phyloP scores from a whole-genome alignment of 2,329 filamentous ascomycete species.

The Diaporthe australafricana region DNA sequence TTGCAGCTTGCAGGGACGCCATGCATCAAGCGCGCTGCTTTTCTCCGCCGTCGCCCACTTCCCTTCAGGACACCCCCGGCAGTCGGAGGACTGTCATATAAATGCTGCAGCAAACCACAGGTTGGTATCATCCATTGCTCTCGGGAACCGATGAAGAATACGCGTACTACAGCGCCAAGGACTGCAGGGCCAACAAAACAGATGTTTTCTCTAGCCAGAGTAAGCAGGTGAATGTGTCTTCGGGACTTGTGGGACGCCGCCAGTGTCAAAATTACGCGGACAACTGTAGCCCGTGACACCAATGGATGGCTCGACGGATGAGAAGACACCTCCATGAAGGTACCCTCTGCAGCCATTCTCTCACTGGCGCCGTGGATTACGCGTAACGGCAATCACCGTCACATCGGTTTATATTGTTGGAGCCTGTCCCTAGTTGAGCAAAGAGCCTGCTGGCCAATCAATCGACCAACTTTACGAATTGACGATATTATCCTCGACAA shows the following conservation, averaged over 20 bases:
- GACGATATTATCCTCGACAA: accelerated
- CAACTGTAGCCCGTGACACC: not conserved
- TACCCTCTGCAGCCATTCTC: not conserved
- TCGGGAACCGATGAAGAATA: not conserved
- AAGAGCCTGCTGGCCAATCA: not conserved
- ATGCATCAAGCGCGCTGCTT: not conserved
- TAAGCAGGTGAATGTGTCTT: not conserved
- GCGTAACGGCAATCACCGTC: no score
- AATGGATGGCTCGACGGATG: not conserved
- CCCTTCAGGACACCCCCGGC: no score
- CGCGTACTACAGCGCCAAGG: not conserved
- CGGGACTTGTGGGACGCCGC: not conserved
- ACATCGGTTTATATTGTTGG: not conserved
- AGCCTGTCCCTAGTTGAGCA: not conserved
- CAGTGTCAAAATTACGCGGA: not conserved
- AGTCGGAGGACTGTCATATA: not conserved
- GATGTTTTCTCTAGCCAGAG: not conserved
- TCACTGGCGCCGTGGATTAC: not conserved
- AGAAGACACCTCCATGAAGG: not conserved
- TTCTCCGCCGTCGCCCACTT: not conserved
- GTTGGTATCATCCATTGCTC: not conserved
- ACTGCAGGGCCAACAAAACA: not conserved
- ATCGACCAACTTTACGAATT: not conserved
- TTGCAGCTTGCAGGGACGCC: not conserved
- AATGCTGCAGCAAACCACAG: not conserved